Conservation (phyloP, 2,329 filamentous ascomycete species). For the Beauveria medogensis region DNA sequence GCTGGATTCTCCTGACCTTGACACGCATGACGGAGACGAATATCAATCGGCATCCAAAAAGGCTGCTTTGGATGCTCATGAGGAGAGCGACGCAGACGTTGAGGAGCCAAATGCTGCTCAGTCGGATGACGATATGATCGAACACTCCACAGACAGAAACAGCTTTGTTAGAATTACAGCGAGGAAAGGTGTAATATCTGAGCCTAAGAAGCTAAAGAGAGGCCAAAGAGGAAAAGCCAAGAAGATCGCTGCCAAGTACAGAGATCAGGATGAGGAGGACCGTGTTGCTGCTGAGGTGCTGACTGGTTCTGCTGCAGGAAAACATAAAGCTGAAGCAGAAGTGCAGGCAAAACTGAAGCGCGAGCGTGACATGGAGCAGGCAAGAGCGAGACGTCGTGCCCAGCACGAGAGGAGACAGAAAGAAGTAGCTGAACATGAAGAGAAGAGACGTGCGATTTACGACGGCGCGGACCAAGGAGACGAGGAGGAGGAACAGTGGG, state of each 20-base stretch:
- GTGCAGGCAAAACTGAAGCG: slow-evolving; percentile 57
- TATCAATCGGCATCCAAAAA: not conserved
- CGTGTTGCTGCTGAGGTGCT: slow-evolving; percentile 73
- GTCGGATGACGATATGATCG: slow-evolving; percentile 14
- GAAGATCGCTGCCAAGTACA: slow-evolving; percentile 84
- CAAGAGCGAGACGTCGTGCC: slow-evolving; percentile 65
- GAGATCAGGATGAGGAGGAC: slow-evolving; percentile 90
- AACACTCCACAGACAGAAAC: slow-evolving; percentile 13
- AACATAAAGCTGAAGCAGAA: slow-evolving; percentile 61
- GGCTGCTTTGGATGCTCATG: not conserved
- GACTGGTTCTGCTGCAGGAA: slow-evolving; percentile 67
- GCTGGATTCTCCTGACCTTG: not conserved
- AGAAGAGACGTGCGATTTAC: slow-evolving; percentile 52
- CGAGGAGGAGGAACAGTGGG: slow-evolving; percentile 46
- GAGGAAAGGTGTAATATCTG: slow-evolving; percentile 16
- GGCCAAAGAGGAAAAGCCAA: slow-evolving; percentile 78
- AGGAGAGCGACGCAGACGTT: not conserved
- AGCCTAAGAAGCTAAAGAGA: slow-evolving; percentile 47
- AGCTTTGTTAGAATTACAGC: not conserved
- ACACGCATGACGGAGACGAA: not conserved
- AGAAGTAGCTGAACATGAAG: slow-evolving; percentile 69
- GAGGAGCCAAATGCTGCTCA: slow-evolving; percentile 1
- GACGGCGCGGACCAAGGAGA: slow-evolving; percentile 53
- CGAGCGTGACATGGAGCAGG: slow-evolving; percentile 63
- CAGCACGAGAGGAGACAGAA: slow-evolving; percentile 74